phyloP scores from a whole-genome alignment of 108 stramenopile species.

The Nitzschia sp. region DNA sequence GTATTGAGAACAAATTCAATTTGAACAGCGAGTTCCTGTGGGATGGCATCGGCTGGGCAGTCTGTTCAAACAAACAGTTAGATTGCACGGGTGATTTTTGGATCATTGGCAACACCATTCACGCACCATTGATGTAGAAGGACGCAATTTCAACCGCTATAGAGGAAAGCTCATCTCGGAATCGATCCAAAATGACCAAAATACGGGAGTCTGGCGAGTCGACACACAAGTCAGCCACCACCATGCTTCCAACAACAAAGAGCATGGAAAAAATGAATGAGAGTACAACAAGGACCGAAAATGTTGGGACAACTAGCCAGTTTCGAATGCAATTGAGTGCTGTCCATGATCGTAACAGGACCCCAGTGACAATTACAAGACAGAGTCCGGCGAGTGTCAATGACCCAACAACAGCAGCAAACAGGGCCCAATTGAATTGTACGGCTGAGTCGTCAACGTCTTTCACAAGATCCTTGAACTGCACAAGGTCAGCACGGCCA shows the following conservation, averaged over 20 bases:
- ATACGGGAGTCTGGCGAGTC: conserved; percentile 9
- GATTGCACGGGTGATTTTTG: too few species aligned
- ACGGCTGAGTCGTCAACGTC: conserved; percentile 10
- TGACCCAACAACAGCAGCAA: conserved; percentile 4
- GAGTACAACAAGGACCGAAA: conserved; percentile 21
- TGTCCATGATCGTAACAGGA: conserved; percentile 2
- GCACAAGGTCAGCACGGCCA: conserved; percentile 17
- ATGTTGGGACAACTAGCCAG: conserved; percentile 10
- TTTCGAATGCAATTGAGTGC: conserved; percentile 11
- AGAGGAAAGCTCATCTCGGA: conserved; percentile 2
- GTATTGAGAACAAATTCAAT: conserved; percentile 17
- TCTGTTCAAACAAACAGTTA: neutral
- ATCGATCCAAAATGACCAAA: conserved; percentile 8
- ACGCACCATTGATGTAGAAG: conserved; percentile 22
- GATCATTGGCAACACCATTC: neutral
- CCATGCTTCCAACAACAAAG: conserved; percentile 29
- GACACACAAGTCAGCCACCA: conserved; percentile 25
- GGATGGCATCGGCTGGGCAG: conserved; percentile 23
- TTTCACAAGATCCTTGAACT: conserved; percentile 1
- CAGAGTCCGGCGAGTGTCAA: conserved; percentile 18
- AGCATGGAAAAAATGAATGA: conserved; percentile 28
- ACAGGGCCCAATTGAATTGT: conserved; percentile 25
- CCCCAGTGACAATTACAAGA: conserved; percentile 18
- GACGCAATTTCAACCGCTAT: conserved; percentile 11
- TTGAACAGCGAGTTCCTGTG: conserved; percentile 15